Base-by-base conservation (phyloP, 768 basidiomycete genomes). In the Pleurotus cornucopiae region DNA sequence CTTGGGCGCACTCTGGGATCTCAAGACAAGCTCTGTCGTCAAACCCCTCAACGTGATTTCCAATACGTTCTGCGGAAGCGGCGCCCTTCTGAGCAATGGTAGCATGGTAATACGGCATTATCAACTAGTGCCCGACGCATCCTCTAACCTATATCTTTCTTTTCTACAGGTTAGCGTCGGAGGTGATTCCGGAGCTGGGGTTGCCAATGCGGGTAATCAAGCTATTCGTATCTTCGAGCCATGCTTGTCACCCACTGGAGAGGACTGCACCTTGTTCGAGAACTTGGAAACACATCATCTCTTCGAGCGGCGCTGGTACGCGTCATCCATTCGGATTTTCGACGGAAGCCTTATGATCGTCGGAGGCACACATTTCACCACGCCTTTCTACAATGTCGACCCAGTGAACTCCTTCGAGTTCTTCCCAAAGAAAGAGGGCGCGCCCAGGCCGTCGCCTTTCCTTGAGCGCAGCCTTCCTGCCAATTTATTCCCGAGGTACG, bases 401-500 rank as follows among this genome's bases (percentile, higher is more conserved):
- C 66, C 68, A 4, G 68, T 58, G n/a, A 68, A 67, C 57, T 63
- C 60, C 5, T 63, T 66, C 57, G 66, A 70, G 58, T 71, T 70
- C 61, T 68, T 68, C 65, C 68, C 65, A 25, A 71, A 72, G 57
- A 68, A 70, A 53, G 60, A 60, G 26, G 67, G 66, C 6, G 59
- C 61, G 14, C 61, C 64, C 1, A 64, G 69, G 44, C 67, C 70
- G 20, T 76, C 81, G 57, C 62, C 63, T 9, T 72, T 72, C 61
- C 60, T 72, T 34, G 63, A 62, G 25, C 56, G 73, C 40, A 78
- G 77, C n/a, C 73, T 84, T 18, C 81, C 81, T 14, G 70, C 74
- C 39, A 85, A 85, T 68, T 66, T 81, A 56, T 85, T 70, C 67
- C 79, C 66, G 69, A 69, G 69, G 66, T 66, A 39, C 66, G 73